Base-by-base conservation (phyloP, 208 protist species). In the Acanthamoeba triangularis region DNA sequence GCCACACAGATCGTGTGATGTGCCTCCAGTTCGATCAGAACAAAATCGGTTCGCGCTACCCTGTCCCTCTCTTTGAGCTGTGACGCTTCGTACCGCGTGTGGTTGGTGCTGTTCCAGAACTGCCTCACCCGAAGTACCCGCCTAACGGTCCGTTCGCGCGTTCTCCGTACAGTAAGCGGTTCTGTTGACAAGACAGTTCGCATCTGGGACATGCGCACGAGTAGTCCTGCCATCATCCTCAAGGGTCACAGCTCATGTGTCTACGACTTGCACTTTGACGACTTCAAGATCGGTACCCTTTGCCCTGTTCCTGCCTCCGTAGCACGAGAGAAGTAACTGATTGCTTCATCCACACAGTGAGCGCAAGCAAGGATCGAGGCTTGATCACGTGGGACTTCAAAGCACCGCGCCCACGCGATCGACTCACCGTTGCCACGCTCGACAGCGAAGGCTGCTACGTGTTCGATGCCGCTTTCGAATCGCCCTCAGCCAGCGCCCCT, bases 191-290 rank as follows among this genome's bases (percentile, higher is more conserved):
- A 59, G 44, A 67, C 56, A 10, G 56, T 90, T 14, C 47, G 56
- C 20, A 90, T 90, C 23, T 90, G 82, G 82, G 82, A 90, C 33
- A 90, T 90, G 82, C 47, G 82, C 47, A 90, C 82, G 33, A 82
- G 25, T 23, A 82, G 41, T n/a, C 74, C 74, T 13, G 74, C 74
- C 41, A 82, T 82, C 16, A 52, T 82, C 23, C 52, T 90, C 7
- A 59, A 90, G 52, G 82, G 82, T 8, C 82, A 90, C 14, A 67
- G 56, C 82, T 67, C 47, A n/a, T 67, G 52, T n/a, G 82, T 90
- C 13, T 90, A 90, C 33, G 56, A 90, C 52, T 28, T 90, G 30
- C 56, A 67, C 82, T 90, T 90, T 90, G 82, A 90, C 25, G 82
- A 90, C n/a, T 90, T 67, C 28, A 59, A 65, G 35, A 90, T 90